Evolutionary conservation across 331 rosid species (phyloP), one percentile per base, ranked within the genome.

Genomic region (Acacia concinna): DNA sequence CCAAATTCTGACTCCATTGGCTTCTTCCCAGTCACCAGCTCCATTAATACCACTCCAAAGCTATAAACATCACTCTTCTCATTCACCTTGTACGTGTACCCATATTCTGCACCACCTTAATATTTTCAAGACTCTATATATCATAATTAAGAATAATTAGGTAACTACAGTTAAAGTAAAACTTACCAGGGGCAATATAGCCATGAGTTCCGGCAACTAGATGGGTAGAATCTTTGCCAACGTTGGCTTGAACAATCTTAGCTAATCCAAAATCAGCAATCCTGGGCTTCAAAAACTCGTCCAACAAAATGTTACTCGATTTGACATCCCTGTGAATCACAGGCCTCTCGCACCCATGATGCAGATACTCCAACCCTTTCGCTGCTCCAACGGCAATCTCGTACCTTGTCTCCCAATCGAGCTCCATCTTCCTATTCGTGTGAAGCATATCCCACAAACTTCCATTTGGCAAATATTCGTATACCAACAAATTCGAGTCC

Each of bases 31-130:
- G 89, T 90, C 71, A 93, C 98, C 1, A 96, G 68, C 82, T 96
- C 99, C 94, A 95, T 85, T 13, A 95, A 41, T n/a, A 95, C 99
- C 21, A 95, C 99, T 1, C 99, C 98, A 35, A 93, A 96, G 44
- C 98, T 96, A 25, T 96, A 96, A 38, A 95, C 97, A 10, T 95
- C 99, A 59, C 98, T 89, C 85, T 95, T 95, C 88, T 93, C 99
- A 17, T 85, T 93, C 64, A 96, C 97, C 46, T 82, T 93, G 88
- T 79, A 84, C 0, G 93, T 90, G 84, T 96, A 96, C 0, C 92
- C 98, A 76, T 93, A 96, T 67, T 96, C 98, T 96, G 89, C 83
- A 74, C 13, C 71, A n/a, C n/a, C n/a, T n/a, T n/a, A n/a, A n/a
- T n/a, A n/a, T n/a, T n/a, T n/a, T n/a, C n/a, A n/a, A n/a, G n/a